These are phyloP conservation scores for Xylariaceae sp. DNA, from an alignment of 2,329 filamentous ascomycete genomes.

Conservation along the genomic window DNA sequence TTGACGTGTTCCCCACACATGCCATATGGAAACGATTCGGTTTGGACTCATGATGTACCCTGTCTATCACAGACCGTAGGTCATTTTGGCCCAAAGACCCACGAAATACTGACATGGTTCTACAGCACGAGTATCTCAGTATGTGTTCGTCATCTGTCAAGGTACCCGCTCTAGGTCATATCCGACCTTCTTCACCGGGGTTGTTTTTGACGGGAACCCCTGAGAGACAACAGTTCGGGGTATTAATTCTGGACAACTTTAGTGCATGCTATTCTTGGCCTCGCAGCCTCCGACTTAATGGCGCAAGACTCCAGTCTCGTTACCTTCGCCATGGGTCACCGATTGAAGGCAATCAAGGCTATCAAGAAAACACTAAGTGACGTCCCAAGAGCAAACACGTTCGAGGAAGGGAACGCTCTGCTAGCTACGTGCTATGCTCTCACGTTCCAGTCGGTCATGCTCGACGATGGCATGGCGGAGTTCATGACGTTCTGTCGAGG, in stretches of 20 bases:
- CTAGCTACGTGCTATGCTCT: conserved; percentile 56
- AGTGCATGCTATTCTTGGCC: conserved; percentile 63
- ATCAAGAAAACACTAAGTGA: conserved; percentile 52
- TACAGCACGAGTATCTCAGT: conserved; percentile 28
- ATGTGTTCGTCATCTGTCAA: conserved; percentile 2
- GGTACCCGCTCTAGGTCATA: no score
- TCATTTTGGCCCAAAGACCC: conserved; percentile 1
- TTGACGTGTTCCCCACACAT: conserved; percentile 58
- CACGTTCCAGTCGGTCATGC: conserved; percentile 52
- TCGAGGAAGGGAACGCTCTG: conserved; percentile 54
- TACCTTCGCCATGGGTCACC: conserved; percentile 57
- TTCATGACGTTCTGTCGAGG: conserved; percentile 57
- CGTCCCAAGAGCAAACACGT: conserved; percentile 37
- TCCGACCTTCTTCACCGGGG: no score
- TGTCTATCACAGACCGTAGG: conserved; percentile 61
- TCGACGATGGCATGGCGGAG: conserved; percentile 55
- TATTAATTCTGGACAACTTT: conserved; percentile 6
- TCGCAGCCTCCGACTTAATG: conserved; percentile 61
- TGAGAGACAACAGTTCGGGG: not conserved
- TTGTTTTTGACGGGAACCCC: no score
- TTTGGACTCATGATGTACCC: conserved; percentile 64
- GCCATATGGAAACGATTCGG: conserved; percentile 57
- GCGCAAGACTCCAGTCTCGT: conserved; percentile 46
- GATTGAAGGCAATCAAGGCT: conserved; percentile 54
- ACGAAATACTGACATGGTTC: conserved; percentile 6